phyloP scores from a whole-genome alignment of 768 basidiomycete species.

The Lentinus brumalis region DNA sequence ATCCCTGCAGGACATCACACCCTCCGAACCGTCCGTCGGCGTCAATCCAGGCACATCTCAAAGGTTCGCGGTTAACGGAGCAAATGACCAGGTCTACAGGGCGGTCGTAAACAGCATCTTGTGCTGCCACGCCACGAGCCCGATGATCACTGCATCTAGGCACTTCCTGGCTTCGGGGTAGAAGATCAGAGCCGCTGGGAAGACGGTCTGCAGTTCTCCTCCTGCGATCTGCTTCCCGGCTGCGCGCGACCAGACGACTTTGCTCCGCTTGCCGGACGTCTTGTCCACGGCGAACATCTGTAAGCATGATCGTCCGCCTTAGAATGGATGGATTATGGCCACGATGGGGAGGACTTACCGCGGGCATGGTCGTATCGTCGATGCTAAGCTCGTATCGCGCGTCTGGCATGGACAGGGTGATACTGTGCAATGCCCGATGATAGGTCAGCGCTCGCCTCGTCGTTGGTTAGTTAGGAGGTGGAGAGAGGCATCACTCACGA shows the following conservation, averaged over 20 bases:
- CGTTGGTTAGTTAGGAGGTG: not conserved
- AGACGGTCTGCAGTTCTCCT: not conserved
- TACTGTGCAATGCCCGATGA: not conserved
- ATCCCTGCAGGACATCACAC: too few relatives aligned
- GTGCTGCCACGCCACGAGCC: conserved; percentile 2
- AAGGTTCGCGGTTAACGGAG: too few relatives aligned
- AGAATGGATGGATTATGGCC: not conserved
- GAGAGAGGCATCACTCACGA: not conserved
- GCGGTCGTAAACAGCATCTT: not conserved
- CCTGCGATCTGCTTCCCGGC: not conserved
- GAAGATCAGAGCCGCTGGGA: conserved; percentile 6
- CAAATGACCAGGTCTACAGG: too few relatives aligned
- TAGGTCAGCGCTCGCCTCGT: not conserved
- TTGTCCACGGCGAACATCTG: conserved; percentile 1
- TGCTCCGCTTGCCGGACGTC: not conserved
- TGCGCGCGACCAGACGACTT: conserved; percentile 1
- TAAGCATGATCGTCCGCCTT: not conserved
- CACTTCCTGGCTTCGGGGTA: conserved; percentile 3
- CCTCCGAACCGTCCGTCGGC: too few relatives aligned
- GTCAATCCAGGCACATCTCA: too few relatives aligned
- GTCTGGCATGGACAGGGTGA: conserved; percentile 2
- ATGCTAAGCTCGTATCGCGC: not conserved
- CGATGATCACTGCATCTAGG: conserved; percentile 4
- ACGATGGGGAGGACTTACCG: not conserved
- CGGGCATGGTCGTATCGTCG: not conserved